Percentiles rank a stretch among this genome's conserved stretches.
These are phyloP conservation scores for Apostasia ramifera DNA, from an alignment of 106 monocot genomes.

Conservation along the genomic window DNA sequence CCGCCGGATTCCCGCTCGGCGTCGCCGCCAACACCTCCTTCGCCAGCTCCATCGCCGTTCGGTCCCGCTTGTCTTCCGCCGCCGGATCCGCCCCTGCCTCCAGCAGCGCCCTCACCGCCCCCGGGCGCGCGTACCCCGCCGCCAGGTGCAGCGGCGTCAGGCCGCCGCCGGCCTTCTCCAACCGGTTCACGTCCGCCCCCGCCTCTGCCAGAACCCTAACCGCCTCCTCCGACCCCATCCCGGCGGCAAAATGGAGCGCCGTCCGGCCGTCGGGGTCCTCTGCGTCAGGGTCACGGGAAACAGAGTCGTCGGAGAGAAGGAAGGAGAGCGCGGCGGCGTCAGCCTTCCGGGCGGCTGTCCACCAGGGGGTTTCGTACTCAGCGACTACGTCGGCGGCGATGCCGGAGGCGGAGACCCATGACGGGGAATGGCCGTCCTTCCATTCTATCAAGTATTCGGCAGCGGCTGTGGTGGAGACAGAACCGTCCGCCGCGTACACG, in stretches of 20 bases:
- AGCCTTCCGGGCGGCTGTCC: slow-evolving; percentile 76
- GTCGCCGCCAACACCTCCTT: slow-evolving; percentile 50
- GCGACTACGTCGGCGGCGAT: slow-evolving; percentile 79
- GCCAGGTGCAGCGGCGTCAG: slow-evolving; percentile 79
- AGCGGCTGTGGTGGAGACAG: slow-evolving; percentile 16
- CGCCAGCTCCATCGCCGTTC: slow-evolving; percentile 59
- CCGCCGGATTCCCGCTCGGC: slow-evolving; percentile 48
- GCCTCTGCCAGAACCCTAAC: slow-evolving; percentile 27
- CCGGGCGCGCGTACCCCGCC: slow-evolving; percentile 56
- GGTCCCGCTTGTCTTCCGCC: slow-evolving; percentile 35
- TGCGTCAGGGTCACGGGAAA: slow-evolving; percentile 48
- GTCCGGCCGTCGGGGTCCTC: slow-evolving; percentile 68
- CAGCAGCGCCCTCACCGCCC: slow-evolving; percentile 57
- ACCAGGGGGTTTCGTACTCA: slow-evolving; percentile 92
- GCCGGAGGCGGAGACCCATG: slow-evolving; percentile 48
- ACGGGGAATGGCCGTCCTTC: slow-evolving; percentile 73
- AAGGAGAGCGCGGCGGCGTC: slow-evolving; percentile 40
- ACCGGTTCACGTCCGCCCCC: slow-evolving; percentile 24
- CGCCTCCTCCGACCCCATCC: slow-evolving; percentile 63
- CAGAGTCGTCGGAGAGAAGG: slow-evolving; percentile 36
- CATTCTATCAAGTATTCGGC: slow-evolving; percentile 73
- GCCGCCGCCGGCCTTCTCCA: slow-evolving; percentile 58
- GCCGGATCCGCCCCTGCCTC: slow-evolving; percentile 63
- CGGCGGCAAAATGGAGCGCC: slow-evolving; percentile 70
- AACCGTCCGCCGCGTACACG: slow-evolving; percentile 25